phyloP scores from a whole-genome alignment of 371 early-diverging fungal genomes.

The Mucor piriformis region DNA sequence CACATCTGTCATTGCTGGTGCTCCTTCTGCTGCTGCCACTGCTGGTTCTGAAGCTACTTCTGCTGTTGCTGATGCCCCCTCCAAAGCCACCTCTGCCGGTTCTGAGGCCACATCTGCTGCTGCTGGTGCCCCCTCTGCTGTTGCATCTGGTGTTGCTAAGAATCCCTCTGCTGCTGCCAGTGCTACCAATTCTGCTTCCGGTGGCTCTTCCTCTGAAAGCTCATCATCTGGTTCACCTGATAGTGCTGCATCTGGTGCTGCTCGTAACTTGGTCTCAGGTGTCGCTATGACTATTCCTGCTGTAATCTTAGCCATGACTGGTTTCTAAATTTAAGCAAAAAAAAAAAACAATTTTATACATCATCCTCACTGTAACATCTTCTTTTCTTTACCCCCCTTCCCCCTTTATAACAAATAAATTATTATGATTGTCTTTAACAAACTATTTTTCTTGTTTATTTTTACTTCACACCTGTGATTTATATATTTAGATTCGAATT shows the following conservation, averaged over 20 bases:
- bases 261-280: slow-evolving; percentile 17
- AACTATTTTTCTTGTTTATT: not conserved
- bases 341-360: not conserved
- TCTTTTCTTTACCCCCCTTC: not conserved
- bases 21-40: not conserved
- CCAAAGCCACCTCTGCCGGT: not conserved
- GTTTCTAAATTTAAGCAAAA: slow-evolving; percentile 20
- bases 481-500: not conserved
- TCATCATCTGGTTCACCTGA: not conserved
- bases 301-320: slow-evolving; percentile 24
- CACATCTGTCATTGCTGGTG: not conserved
- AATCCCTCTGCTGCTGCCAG: slow-evolving; percentile 4
- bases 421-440: not conserved
- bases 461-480: not conserved
- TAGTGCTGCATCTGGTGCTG: slow-evolving; percentile 8
- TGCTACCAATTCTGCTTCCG: not conserved
- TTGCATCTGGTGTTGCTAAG: not conserved
- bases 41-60: not conserved
- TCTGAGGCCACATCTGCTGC: not conserved
- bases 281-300: slow-evolving; percentile 22
- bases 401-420: not conserved
- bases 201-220: not conserved
- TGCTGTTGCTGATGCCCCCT: not conserved
- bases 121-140: not conserved
- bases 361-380: slow-evolving; percentile 11